Conservation (phyloP, 108 stramenopile genomes). For the Cyclotella kingstonii region DNA sequence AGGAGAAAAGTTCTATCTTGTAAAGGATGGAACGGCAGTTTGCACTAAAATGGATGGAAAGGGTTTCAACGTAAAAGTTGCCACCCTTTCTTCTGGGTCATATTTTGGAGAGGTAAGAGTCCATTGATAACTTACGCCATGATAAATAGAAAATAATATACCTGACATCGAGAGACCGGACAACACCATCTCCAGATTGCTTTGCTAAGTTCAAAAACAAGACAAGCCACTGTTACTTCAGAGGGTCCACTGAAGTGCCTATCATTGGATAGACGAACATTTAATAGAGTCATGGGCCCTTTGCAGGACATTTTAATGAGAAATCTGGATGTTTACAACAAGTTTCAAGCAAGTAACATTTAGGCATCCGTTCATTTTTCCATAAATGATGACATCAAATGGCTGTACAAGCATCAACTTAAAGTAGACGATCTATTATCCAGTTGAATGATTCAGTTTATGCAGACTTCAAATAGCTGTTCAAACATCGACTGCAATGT, state of each 20-base stretch:
- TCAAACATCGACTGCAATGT: too few species aligned
- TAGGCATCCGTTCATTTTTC: background rate
- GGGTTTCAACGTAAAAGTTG: conserved; percentile 37
- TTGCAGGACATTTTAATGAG: conserved; percentile 68
- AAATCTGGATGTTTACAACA: conserved; percentile 59
- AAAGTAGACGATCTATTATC: too few species aligned
- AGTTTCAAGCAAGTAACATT: conserved; percentile 41
- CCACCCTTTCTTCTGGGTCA: conserved; percentile 35
- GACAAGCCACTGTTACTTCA: conserved; percentile 74
- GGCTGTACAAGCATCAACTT: too few species aligned
- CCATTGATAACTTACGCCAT: background rate
- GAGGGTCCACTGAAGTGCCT: conserved; percentile 50
- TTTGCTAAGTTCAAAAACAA: conserved; percentile 53
- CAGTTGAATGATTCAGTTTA: too few species aligned
- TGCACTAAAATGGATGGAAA: conserved; percentile 36
- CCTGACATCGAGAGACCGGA: background rate
- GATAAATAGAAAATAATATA: background rate
- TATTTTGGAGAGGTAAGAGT: conserved; percentile 66
- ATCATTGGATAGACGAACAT: conserved; percentile 64
- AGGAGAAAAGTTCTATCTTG: conserved; percentile 59
- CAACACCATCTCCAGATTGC: conserved; percentile 42
- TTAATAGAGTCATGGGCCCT: conserved; percentile 71
- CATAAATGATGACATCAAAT: background rate
- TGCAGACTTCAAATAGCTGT: too few species aligned
- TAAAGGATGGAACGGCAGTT: conserved; percentile 53